A percentile compares a stretch with the other conserved stretches of the same genome.
phyloP scores from a whole-genome alignment of 805 yeast genomes.

The Candida vartiovaarae region DNA sequence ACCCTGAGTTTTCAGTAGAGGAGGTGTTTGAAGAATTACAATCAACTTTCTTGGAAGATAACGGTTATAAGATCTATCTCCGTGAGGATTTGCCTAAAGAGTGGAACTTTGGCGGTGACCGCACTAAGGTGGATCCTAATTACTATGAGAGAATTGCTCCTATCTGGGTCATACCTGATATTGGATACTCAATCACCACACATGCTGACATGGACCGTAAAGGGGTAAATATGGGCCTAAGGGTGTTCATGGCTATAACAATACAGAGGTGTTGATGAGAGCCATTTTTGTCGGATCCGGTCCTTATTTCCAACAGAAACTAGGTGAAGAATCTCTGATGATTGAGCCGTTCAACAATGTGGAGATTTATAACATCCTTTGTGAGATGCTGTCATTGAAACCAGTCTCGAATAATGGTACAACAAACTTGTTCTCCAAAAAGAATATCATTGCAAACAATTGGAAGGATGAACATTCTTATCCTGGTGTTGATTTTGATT shows the following conservation, averaged over 20 bases:
- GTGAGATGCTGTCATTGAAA: conserved; percentile 47
- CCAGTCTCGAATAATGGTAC: conserved; percentile 62
- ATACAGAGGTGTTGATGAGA: conserved; percentile 72
- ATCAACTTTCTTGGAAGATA: conserved; percentile 22
- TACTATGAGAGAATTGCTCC: conserved; percentile 71
- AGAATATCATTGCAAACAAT: conserved; percentile 28
- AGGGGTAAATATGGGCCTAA: conserved; percentile 18
- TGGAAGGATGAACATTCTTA: conserved; percentile 44
- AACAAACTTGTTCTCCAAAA: conserved; percentile 16
- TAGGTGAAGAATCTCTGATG: conserved; percentile 19
- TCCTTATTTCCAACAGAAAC: conserved; percentile 51
- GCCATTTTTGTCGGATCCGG: conserved; percentile 77
- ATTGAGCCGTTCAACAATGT: conserved; percentile 61
- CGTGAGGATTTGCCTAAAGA: conserved; percentile 46
- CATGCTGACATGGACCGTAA: conserved; percentile 41
- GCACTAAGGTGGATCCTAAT: conserved; percentile 3
- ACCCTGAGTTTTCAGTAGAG: conserved; percentile 28
- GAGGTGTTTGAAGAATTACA: conserved; percentile 41
- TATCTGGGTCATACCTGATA: conserved; percentile 75
- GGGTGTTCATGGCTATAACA: conserved; percentile 85
- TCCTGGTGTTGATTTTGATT: conserved; percentile 43
- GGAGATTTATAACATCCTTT: conserved; percentile 67
- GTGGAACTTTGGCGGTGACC: conserved; percentile 26
- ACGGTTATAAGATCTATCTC: conserved; percentile 40
- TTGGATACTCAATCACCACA: conserved; percentile 73